These are phyloP conservation scores for Phytopythium litorale DNA, from an alignment of 352 stramenopile genomes.

Conservation along the genomic window DNA sequence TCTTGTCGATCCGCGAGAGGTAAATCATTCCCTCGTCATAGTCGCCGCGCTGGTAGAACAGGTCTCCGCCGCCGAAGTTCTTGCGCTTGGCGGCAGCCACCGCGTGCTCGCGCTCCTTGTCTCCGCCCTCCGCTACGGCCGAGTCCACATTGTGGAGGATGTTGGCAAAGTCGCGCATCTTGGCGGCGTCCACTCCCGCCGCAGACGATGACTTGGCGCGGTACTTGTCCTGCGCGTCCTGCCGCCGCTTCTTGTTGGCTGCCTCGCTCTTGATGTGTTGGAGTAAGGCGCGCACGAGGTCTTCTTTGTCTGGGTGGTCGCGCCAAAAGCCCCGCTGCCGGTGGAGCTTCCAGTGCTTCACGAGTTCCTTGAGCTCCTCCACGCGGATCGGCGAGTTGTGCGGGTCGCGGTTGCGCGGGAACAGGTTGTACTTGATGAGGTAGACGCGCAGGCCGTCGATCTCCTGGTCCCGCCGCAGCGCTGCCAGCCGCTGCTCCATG, in stretches of 20 bases:
- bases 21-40: slow-evolving; percentile 88
- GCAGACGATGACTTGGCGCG: slow-evolving; percentile 28
- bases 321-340: slow-evolving; percentile 88
- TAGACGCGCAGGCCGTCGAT: slow-evolving; percentile 81
- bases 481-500: slow-evolving; percentile 81
- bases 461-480: slow-evolving; percentile 76
- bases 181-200: slow-evolving; percentile 17
- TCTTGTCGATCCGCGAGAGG: slow-evolving; percentile 74
- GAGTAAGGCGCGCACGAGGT: slow-evolving; percentile 82
- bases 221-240: slow-evolving; percentile 83
- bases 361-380: slow-evolving; percentile 90
- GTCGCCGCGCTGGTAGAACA: slow-evolving; percentile 83
- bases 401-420: slow-evolving; percentile 76
- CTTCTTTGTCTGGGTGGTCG: slow-evolving; percentile 87
- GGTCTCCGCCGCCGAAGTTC: slow-evolving; percentile 53
- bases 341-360: slow-evolving; percentile 91
- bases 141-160: slow-evolving; percentile 31
- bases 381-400: slow-evolving; percentile 84
- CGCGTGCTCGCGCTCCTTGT: slow-evolving; percentile 20
- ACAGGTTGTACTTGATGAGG: slow-evolving; percentile 87
- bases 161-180: slow-evolving; percentile 56
- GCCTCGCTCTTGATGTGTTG: slow-evolving; percentile 83
- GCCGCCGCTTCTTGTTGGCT: slow-evolving; percentile 71
- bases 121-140: slow-evolving; percentile 3
- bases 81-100: slow-evolving; percentile 27